These are phyloP conservation scores for Lotmaria passim DNA, from an alignment of 208 protist species.

Conservation along the genomic window DNA sequence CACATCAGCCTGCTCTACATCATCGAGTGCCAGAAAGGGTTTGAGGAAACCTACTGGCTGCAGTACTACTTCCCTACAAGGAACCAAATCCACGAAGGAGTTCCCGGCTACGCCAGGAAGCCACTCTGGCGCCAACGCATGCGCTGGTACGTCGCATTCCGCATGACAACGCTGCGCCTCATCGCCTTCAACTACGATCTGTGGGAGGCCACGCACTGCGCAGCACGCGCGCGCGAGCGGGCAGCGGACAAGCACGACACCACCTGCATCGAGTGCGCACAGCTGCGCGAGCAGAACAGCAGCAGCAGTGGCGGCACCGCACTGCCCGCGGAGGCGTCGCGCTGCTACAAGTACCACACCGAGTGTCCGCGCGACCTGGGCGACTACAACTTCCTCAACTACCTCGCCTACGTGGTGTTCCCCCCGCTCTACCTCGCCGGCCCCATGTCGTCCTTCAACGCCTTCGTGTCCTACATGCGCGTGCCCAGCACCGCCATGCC, in stretches of 20 bases:
- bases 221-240: slow-evolving; percentile 8
- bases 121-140: too few relatives aligned
- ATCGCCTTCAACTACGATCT: slow-evolving; percentile 76
- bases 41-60: slow-evolving; percentile 30
- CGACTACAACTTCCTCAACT: slow-evolving; percentile 66
- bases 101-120: too few relatives aligned
- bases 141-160: too few relatives aligned
- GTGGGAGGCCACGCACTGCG: slow-evolving; percentile 37
- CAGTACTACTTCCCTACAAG: slow-evolving; percentile 19
- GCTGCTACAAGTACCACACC: slow-evolving; percentile 57
- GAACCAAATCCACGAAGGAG: too few relatives aligned
- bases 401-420: slow-evolving; percentile 88
- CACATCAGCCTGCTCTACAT: slow-evolving; percentile 51
- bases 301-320: slow-evolving; percentile 1
- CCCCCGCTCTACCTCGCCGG: slow-evolving; percentile 88
- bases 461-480: slow-evolving; percentile 85
- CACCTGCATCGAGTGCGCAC: slow-evolving; percentile 50
- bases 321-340: slow-evolving; percentile 27
- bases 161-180: slow-evolving; percentile 39
- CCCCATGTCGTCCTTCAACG: slow-evolving; percentile 87
- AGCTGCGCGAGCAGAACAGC: slow-evolving; percentile 37
- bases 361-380: slow-evolving; percentile 40
- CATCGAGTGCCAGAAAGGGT: slow-evolving; percentile 31
- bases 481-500: too few relatives aligned
- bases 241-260: slow-evolving; percentile 29